Evolutionary conservation across 352 stramenopile species (phyloP).

Genomic region (Globisporangium spinosum): DNA sequence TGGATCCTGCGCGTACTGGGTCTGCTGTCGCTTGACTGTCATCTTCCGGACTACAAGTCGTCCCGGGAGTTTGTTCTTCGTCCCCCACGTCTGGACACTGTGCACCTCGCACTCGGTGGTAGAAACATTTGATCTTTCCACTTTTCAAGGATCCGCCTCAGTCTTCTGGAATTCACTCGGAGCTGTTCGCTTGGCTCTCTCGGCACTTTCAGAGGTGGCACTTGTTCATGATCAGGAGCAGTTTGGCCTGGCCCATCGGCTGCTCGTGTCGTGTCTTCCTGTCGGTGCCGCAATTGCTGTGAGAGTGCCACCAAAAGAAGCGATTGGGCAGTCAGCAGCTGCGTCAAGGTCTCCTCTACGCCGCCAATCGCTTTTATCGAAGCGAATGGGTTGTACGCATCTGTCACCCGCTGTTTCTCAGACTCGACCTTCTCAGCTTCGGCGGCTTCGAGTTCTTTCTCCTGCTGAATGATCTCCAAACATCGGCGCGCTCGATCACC

Average conservation of each 20-base stretch:
- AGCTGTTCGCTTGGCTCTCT: constrained; percentile 11
- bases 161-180: constrained; percentile 29
- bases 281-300: constrained; percentile 46
- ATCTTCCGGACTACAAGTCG: constrained; percentile 44
- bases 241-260: not conserved
- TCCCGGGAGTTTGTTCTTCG: constrained; percentile 44
- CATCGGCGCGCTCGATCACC: constrained; percentile 17
- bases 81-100: constrained; percentile 20
- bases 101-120: constrained; percentile 32
- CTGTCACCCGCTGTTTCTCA: constrained; percentile 20
- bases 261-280: constrained; percentile 36
- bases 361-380: constrained; percentile 49
- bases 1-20: constrained; percentile 54
- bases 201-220: not conserved
- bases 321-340: constrained; percentile 28
- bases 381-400: constrained; percentile 53
- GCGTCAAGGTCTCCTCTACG: constrained; percentile 42
- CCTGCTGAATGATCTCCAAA: constrained; percentile 34
- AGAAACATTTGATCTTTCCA: constrained; percentile 26
- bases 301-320: constrained; percentile 24
- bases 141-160: constrained; percentile 36
- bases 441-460: constrained; percentile 31
- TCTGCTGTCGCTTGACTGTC: constrained; percentile 33
- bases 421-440: constrained; percentile 18
- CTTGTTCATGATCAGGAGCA: not conserved